phyloP scores from a whole-genome alignment of 2,329 filamentous ascomycete genomes.

The Colletotrichum sp. region DNA sequence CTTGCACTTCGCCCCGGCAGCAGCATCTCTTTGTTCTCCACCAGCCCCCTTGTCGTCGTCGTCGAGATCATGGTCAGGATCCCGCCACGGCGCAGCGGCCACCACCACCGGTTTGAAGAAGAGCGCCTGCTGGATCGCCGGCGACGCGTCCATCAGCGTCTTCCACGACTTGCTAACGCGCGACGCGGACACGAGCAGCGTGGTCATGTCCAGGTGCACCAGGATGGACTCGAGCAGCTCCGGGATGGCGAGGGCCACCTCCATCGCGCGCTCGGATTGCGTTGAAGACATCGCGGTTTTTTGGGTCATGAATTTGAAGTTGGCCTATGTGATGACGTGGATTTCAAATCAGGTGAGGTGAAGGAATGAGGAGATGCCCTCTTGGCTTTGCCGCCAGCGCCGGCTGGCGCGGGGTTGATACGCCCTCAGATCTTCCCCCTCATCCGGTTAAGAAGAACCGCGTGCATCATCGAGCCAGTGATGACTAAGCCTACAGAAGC shows the following conservation, averaged over 20 bases:
- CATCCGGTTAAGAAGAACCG: constrained; percentile 2
- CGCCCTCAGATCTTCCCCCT: constrained; percentile 4
- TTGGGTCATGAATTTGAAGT: not conserved
- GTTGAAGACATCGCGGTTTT: not conserved
- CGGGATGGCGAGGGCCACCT: constrained; percentile 18
- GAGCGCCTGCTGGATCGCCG: not conserved
- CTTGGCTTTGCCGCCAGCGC: not conserved
- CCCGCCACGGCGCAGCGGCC: not conserved
- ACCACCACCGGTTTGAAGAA: constrained; percentile 9
- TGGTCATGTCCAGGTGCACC: constrained; percentile 28
- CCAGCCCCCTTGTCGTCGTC: not conserved
- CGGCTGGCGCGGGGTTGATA: constrained; percentile 14
- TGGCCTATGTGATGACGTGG: not conserved
- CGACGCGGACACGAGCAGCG: constrained; percentile 28
- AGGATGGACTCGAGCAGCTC: constrained; percentile 33
- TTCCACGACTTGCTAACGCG: constrained; percentile 30
- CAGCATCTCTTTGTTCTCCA: not conserved
- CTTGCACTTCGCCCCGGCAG: not conserved
- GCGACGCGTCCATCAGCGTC: not conserved
- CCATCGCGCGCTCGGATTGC: not conserved
- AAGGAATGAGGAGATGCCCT: constrained; percentile 1
- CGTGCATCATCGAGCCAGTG: not conserved
- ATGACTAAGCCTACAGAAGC: constrained; percentile 12
- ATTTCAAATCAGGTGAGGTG: not conserved
- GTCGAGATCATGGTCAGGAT: not conserved